These are phyloP conservation scores for Ganoderma resinaceum DNA, from an alignment of 1,284 basidiomycete genomes.

Conservation along the genomic window DNA sequence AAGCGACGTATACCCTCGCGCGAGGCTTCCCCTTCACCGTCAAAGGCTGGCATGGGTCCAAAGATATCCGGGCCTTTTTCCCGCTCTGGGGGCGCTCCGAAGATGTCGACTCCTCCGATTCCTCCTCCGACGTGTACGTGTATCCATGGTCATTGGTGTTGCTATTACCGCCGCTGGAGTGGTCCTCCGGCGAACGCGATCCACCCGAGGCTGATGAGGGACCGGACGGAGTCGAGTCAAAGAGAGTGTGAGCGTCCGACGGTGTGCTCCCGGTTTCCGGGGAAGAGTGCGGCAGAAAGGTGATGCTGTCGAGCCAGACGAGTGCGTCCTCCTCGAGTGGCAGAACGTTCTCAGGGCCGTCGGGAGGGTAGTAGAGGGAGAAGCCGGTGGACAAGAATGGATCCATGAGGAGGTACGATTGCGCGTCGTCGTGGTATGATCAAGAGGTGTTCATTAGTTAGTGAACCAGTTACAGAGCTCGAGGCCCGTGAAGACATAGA, in stretches of 20 bases:
- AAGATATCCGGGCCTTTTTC: slow-evolving; percentile 11
- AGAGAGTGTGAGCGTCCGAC: neutral
- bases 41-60: slow-evolving; percentile 16
- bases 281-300: neutral
- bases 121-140: neutral
- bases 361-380: slow-evolving; percentile 1
- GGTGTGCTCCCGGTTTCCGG: neutral
- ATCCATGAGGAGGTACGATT: slow-evolving; percentile 1
- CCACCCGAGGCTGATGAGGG: neutral
- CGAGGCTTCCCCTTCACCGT: slow-evolving; percentile 21
- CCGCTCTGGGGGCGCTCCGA: neutral
- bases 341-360: neutral
- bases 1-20: slow-evolving; percentile 22
- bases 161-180: neutral
- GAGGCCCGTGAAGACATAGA: neutral
- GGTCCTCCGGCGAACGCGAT: neutral
- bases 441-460: neutral
- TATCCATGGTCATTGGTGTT: neutral
- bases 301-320: slow-evolving; percentile 8
- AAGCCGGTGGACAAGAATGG: neutral
- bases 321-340: slow-evolving; percentile 5
- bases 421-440: neutral
- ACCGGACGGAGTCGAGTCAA: neutral
- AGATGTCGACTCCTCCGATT: neutral
- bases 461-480: too few relatives aligned